Evolutionary conservation across 441 rosid species (phyloP).

Genomic region (Adansonia rubrostipa): DNA sequence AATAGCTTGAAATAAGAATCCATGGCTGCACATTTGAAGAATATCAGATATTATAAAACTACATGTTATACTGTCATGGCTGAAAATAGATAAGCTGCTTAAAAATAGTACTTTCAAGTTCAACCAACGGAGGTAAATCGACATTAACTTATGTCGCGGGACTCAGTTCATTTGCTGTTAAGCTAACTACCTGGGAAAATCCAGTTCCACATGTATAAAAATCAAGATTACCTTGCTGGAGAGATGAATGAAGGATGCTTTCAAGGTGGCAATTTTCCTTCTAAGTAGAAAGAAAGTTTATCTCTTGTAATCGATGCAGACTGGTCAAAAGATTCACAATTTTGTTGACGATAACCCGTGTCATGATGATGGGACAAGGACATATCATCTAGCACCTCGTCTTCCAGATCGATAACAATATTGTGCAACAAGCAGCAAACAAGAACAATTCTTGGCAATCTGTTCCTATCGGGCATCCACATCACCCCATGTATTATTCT

Average conservation of each 20-base stretch:
- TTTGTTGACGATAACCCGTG: slow-evolving; percentile 41
- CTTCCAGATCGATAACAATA: slow-evolving; percentile 73
- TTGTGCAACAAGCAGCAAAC: slow-evolving; percentile 94
- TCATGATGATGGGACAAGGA: slow-evolving; percentile 61
- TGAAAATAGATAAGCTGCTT: slow-evolving; percentile 1
- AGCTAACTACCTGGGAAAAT: neutral
- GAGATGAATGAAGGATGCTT: neutral
- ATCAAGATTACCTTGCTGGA: neutral
- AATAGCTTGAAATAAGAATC: neutral
- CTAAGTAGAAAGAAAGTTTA: slow-evolving; percentile 53
- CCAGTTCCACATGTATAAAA: neutral
- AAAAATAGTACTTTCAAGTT: neutral
- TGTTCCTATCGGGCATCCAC: slow-evolving; percentile 92
- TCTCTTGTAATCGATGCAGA: slow-evolving; percentile 61
- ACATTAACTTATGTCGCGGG: neutral
- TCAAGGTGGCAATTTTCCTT: slow-evolving; percentile 46
- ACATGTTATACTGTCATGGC: neutral
- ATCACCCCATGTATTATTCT: slow-evolving; percentile 80
- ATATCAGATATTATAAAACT: neutral
- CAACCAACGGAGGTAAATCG: neutral
- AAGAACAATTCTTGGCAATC: slow-evolving; percentile 74
- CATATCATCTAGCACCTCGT: slow-evolving; percentile 48
- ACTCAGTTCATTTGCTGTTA: slow-evolving; percentile 16
- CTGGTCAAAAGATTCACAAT: slow-evolving; percentile 48
- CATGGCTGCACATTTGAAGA: slow-evolving; percentile 5